Evolutionary conservation across 2,329 filamentous ascomycete genomes (phyloP).

Genomic region (Cladophialophora immunda): DNA sequence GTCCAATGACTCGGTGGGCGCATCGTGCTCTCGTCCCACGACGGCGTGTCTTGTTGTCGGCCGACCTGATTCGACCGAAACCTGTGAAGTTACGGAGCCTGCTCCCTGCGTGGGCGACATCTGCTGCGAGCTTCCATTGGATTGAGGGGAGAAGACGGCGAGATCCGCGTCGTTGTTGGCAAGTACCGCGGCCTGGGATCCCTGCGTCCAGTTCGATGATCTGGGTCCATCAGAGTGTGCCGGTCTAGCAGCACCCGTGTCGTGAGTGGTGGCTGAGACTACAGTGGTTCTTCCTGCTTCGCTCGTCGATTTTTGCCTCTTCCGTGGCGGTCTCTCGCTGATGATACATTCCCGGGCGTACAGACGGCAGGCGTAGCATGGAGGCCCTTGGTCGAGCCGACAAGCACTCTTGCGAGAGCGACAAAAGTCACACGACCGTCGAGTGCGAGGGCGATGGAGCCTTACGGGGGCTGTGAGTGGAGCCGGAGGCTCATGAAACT

Average conservation of each 20-base stretch:
- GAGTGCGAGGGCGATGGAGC: conserved; percentile 12
- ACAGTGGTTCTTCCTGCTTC: neutral
- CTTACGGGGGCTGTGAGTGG: neutral
- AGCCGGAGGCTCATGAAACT: neutral
- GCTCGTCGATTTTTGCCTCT: conserved; percentile 17
- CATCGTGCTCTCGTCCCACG: conserved; percentile 6
- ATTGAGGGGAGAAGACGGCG: conserved; percentile 17
- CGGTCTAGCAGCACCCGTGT: neutral
- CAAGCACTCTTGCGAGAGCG: conserved; percentile 23
- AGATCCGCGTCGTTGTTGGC: conserved; percentile 15
- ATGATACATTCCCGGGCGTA: conserved; percentile 17
- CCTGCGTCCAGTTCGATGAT: conserved; percentile 11
- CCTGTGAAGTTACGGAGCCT: conserved; percentile 16
- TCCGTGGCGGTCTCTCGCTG: conserved; percentile 19
- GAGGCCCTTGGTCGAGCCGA: conserved; percentile 19
- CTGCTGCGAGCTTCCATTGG: conserved; percentile 19
- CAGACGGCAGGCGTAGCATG: conserved; percentile 20
- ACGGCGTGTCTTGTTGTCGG: neutral
- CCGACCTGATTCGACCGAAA: conserved; percentile 4
- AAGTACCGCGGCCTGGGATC: neutral
- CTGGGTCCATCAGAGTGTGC: neutral
- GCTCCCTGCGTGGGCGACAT: conserved; percentile 11
- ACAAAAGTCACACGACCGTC: conserved; percentile 22
- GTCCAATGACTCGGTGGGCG: conserved; percentile 11
- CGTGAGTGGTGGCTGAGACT: neutral